phyloP scores from a whole-genome alignment of 2,329 filamentous ascomycete species.

The Ophiostoma quercus region DNA sequence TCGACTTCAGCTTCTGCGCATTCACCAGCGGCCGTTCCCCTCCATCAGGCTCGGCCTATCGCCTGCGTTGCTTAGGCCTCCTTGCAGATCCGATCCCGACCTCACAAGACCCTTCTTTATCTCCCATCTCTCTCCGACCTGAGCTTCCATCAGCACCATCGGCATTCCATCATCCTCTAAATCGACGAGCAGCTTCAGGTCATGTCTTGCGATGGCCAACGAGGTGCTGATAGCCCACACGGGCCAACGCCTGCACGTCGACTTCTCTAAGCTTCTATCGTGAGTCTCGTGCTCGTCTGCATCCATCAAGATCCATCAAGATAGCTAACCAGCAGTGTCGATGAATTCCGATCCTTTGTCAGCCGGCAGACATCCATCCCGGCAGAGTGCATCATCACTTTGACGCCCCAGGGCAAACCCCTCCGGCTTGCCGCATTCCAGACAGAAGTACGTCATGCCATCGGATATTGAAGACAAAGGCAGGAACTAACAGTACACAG shows the following conservation, averaged over 20 bases:
- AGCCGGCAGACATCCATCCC: conserved; percentile 68
- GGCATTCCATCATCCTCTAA: background rate
- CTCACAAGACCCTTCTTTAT: background rate
- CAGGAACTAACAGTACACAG: conserved; percentile 31
- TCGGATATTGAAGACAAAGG: background rate
- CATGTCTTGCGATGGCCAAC: conserved; percentile 71
- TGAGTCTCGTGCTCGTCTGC: conserved; percentile 40
- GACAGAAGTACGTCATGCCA: conserved; percentile 60
- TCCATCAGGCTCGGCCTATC: conserved; percentile 1
- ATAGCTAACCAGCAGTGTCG: conserved; percentile 53
- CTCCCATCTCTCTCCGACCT: background rate
- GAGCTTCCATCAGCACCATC: background rate
- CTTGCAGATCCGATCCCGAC: background rate
- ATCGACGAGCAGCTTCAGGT: conserved; percentile 17
- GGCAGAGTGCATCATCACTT: conserved; percentile 72
- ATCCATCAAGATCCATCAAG: background rate
- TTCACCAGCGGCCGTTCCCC: background rate
- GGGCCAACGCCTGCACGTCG: conserved; percentile 76
- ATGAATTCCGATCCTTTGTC: conserved; percentile 80
- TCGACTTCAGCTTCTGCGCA: background rate
- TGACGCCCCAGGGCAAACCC: conserved; percentile 79
- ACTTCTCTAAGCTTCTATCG: conserved; percentile 70
- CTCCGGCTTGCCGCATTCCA: conserved; percentile 75
- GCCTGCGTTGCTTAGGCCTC: background rate
- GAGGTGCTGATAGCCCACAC: conserved; percentile 89